These are phyloP conservation scores for Phytophthora cajani DNA, from an alignment of 352 stramenopile species.

Conservation along the genomic window DNA sequence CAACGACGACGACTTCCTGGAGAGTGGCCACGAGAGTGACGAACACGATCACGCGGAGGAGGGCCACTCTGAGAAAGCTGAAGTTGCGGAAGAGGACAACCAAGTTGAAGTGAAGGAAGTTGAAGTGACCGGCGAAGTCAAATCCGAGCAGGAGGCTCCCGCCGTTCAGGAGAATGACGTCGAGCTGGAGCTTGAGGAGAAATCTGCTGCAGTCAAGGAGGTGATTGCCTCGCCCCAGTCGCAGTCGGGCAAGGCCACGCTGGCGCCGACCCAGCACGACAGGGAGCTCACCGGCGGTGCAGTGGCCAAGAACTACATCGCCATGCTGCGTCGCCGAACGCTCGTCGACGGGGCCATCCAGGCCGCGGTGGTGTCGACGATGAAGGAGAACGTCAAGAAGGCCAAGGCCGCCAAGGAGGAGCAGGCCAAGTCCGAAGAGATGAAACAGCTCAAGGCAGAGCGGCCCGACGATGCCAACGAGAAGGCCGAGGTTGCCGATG, in stretches of 20 bases:
- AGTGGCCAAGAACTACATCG: conserved; percentile 30
- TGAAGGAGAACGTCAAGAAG: conserved; percentile 38
- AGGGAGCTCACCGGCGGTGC: conserved; percentile 11
- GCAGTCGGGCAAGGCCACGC: neutral
- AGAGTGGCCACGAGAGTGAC: conserved; percentile 20
- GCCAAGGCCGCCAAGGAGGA: conserved; percentile 14
- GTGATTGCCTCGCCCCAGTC: conserved; percentile 6
- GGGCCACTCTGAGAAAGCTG: neutral
- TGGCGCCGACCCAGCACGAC: conserved; percentile 1
- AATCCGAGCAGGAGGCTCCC: neutral
- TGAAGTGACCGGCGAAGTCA: conserved; percentile 1
- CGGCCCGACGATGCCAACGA: neutral
- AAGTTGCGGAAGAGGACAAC: conserved; percentile 4
- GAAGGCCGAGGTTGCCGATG: neutral
- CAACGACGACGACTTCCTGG: conserved; percentile 12
- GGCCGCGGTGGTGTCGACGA: conserved; percentile 39
- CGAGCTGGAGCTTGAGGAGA: conserved; percentile 17
- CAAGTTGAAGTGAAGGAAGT: conserved; percentile 23
- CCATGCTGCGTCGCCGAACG: conserved; percentile 22
- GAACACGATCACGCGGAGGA: neutral
- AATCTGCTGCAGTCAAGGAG: neutral
- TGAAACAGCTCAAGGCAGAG: neutral
- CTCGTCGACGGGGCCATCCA: conserved; percentile 41
- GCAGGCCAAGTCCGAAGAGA: conserved; percentile 10
- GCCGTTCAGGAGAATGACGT: neutral